Conservation (phyloP, 805 yeast species). For the Crinitomyces ghanaensis region DNA sequence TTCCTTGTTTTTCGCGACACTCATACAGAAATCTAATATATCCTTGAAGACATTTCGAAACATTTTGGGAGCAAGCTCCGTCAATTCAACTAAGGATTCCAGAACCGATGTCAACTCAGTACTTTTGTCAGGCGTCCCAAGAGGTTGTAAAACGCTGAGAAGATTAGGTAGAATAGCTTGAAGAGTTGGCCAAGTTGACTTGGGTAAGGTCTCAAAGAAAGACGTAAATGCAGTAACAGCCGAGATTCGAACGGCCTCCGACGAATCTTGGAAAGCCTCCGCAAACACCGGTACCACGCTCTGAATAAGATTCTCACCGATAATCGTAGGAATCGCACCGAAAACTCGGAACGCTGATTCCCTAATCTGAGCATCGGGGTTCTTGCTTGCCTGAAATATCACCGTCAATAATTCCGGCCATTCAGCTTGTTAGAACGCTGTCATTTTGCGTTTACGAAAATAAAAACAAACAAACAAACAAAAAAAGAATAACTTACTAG, state of each 20-base stretch:
- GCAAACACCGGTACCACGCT: conserved; percentile 56
- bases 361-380: conserved; percentile 56
- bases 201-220: conserved; percentile 73
- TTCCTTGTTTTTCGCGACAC: conserved; percentile 70
- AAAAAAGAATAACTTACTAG: too few relatives aligned
- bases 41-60: conserved; percentile 84
- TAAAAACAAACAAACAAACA: too few relatives aligned
- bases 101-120: conserved; percentile 76
- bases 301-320: conserved; percentile 46
- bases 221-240: conserved; percentile 90
- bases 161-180: conserved; percentile 73
- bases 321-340: conserved; percentile 68
- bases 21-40: conserved; percentile 76
- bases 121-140: conserved; percentile 69
- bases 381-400: conserved; percentile 49
- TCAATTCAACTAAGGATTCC: conserved; percentile 80
- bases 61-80: conserved; percentile 88
- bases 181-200: conserved; percentile 62
- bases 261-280: conserved; percentile 66
- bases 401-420: conserved; percentile 82
- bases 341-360: conserved; percentile 89
- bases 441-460: too few relatives aligned
- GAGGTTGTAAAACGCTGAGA: conserved; percentile 76
- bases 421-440: too few relatives aligned
- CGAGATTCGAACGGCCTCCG: conserved; percentile 79